phyloP scores from a whole-genome alignment of 345 rosid species.

The Populus ilicifolia region DNA sequence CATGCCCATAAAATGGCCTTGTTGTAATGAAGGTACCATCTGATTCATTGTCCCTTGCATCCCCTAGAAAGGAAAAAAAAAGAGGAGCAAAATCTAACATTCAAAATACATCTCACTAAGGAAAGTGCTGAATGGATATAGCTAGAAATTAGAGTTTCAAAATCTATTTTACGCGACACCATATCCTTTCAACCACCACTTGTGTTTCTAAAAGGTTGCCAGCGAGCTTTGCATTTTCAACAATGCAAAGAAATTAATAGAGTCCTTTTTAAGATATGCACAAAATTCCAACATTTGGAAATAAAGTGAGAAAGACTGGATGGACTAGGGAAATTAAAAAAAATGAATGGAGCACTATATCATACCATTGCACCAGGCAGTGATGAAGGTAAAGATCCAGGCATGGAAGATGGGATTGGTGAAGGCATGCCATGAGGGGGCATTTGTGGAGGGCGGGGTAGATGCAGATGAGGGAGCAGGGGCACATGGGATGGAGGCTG shows the following conservation, averaged over 20 bases:
- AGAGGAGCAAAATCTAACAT: background rate
- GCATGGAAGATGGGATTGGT: conserved; percentile 39
- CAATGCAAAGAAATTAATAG: background rate
- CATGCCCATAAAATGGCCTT: conserved; percentile 83
- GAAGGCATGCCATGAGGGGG: conserved; percentile 60
- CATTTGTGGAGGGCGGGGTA: conserved; percentile 81
- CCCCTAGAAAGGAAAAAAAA: conserved; percentile 42
- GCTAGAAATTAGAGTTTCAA: background rate
- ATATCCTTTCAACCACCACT: background rate
- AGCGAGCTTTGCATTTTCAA: background rate
- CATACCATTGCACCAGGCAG: conserved; percentile 85
- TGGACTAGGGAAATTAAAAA: background rate
- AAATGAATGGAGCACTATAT: background rate
- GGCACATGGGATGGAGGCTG: conserved; percentile 84
- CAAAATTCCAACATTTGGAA: background rate
- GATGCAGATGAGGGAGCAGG: conserved; percentile 72
- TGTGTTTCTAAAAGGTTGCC: background rate
- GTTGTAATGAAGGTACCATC: conserved; percentile 70
- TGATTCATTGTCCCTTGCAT: conserved; percentile 81
- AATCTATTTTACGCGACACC: background rate
- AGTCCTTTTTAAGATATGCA: background rate
- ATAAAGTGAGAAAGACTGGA: conserved; percentile 2
- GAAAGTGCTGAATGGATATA: background rate
- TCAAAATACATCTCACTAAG: background rate
- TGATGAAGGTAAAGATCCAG: conserved; percentile 49